Percentiles rank a stretch among this genome's conserved stretches.
phyloP scores from a whole-genome alignment of 2,329 filamentous ascomycete genomes.

The Microcera coccophila region DNA sequence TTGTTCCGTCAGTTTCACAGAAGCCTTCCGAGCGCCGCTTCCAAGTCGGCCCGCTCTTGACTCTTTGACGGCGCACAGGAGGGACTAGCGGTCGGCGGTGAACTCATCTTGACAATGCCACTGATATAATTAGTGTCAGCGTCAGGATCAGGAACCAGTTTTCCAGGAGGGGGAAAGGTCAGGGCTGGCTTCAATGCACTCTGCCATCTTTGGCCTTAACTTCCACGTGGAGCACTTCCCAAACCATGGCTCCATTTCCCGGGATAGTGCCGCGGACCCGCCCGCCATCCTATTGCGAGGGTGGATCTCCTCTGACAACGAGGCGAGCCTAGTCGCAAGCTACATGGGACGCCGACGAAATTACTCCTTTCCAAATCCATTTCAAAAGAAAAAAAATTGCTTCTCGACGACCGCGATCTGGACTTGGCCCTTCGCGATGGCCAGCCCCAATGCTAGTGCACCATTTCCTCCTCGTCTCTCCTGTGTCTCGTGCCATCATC shows the following conservation, averaged over 20 bases:
- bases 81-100: conserved; percentile 4
- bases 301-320: conserved; percentile 13
- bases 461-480: no score
- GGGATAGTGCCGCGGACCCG: conserved; percentile 29
- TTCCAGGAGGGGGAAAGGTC: background rate
- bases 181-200: conserved; percentile 10
- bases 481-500: conserved; percentile 9
- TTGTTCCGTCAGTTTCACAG: no score
- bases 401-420: no score
- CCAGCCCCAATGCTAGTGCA: no score
- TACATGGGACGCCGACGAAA: conserved; percentile 2
- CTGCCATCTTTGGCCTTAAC: conserved; percentile 22
- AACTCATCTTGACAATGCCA: no score
- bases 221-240: conserved; percentile 28
- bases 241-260: conserved; percentile 23
- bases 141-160: no score
- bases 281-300: conserved; percentile 16
- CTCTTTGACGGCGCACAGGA: no score
- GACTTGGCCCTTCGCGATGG: no score
- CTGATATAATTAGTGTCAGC: no score
- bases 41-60: no score
- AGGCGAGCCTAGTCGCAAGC: conserved; percentile 8
- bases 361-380: background rate
- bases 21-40: no score
- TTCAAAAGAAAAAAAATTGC: background rate